Conservation (phyloP, 495 filamentous ascomycete genomes). For the Penicillium flavigenum region DNA sequence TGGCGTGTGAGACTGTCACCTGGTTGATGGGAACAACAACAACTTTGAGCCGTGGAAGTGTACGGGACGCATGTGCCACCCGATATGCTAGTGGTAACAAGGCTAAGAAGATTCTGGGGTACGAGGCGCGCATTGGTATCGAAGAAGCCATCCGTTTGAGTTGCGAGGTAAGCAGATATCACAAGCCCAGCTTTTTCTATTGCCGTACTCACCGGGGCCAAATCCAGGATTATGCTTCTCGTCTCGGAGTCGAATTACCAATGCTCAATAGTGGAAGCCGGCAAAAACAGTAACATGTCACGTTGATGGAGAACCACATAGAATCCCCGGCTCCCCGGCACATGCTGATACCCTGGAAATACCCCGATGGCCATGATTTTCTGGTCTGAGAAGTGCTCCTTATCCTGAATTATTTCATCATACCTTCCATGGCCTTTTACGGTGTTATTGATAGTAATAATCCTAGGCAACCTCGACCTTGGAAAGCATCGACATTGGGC, state of each 20-base stretch:
- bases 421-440: not conserved
- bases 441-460: not conserved
- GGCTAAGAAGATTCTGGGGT: constrained; percentile 56
- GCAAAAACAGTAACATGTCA: not conserved
- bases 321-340: constrained; percentile 9
- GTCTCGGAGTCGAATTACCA: constrained; percentile 33
- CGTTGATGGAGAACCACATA: constrained; percentile 14
- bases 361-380: constrained; percentile 14
- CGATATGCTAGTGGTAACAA: constrained; percentile 59
- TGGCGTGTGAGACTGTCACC: constrained; percentile 49
- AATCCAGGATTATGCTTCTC: constrained; percentile 42
- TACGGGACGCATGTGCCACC: constrained; percentile 53
- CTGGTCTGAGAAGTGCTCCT: constrained; percentile 16
- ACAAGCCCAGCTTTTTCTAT: not conserved
- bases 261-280: not conserved
- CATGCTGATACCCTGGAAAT: constrained; percentile 19
- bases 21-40: constrained; percentile 50
- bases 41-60: constrained; percentile 57
- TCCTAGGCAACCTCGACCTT: not conserved
- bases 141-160: constrained; percentile 54
- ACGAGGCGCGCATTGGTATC: constrained; percentile 55
- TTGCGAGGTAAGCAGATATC: constrained; percentile 42
- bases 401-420: constrained; percentile 4
- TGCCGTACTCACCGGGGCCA: not conserved
- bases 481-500: constrained; percentile 25